phyloP scores from a whole-genome alignment of 1,284 basidiomycete genomes.

The Papiliotrema nemorosa region DNA sequence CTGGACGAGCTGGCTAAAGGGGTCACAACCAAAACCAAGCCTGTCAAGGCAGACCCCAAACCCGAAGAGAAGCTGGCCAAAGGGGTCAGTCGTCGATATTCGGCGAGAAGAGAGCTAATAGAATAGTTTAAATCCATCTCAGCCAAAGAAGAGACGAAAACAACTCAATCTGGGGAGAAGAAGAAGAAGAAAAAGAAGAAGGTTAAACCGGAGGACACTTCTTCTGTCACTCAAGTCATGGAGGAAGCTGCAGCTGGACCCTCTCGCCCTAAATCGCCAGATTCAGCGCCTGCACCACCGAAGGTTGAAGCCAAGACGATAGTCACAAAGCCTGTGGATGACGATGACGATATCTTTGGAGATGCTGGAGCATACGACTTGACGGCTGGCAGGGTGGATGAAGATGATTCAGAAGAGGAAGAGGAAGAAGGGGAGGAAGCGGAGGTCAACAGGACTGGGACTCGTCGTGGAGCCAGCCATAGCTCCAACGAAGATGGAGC shows the following conservation, averaged over 20 bases:
- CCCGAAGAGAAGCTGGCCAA: conserved; percentile 28
- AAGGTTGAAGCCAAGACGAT: not conserved
- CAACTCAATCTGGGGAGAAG: conserved; percentile 39
- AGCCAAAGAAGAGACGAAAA: conserved; percentile 29
- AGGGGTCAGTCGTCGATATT: conserved; percentile 55
- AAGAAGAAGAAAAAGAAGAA: conserved; percentile 57
- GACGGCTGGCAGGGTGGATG: conserved; percentile 47
- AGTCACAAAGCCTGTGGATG: conserved; percentile 12
- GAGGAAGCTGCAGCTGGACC: not conserved
- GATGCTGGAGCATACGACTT: conserved; percentile 76
- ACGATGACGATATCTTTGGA: conserved; percentile 68
- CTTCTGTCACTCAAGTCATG: not conserved
- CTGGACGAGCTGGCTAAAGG: conserved; percentile 58
- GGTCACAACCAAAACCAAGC: too few species aligned
- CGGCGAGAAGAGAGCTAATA: conserved; percentile 9
- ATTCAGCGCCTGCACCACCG: not conserved
- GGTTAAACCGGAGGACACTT: conserved; percentile 15
- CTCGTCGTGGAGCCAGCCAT: conserved; percentile 12
- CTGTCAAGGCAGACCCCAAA: conserved; percentile 48
- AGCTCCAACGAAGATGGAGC: too few species aligned
- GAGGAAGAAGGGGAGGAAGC: conserved; percentile 66
- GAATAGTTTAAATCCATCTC: conserved; percentile 46
- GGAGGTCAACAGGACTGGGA: conserved; percentile 15
- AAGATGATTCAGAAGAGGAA: conserved; percentile 74
- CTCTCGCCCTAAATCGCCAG: not conserved